Base-by-base conservation (phyloP, 257 asterid species). In the Galeopsis tetrahit region DNA sequence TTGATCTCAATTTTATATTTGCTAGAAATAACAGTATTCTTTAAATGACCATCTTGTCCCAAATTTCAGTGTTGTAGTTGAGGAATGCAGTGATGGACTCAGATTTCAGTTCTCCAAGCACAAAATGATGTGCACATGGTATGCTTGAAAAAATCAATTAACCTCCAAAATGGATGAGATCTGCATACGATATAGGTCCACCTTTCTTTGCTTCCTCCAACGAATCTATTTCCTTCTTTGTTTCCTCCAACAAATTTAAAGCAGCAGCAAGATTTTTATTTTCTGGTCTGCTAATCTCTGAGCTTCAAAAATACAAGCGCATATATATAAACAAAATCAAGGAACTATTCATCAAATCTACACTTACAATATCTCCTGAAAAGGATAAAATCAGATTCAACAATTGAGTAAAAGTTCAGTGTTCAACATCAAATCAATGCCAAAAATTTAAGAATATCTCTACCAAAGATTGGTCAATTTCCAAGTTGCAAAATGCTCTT, bases 241-340 rank as follows among this genome's bases (percentile, higher is more conserved):
- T 82, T 69, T 84, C 93, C 81, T 95, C 99, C 75, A 95, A 74
- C 59, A 90, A 80, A 84, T 32, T 79, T 73, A 92, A 35, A 74
- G 93, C 97, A 51, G 83, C 84, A 40, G 82, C 84, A 44, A 88
- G 91, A 48, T 88, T 93, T 60, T 87, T 90, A 87, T 95, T 92
- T 87, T 92, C 99, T 73, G 97, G 92, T 77, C 99, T 80, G 86
- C 82, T 87, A 61, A 95, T 86, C 97, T 95, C 98, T 90, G 97
- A 86, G 92, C 99, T 95, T 95, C 93, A 88, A 72, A 84, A 77
- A 82, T 34, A 80, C 73, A 82, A 85, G 78, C 58, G 28, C 28
- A 21, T 21, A 62, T 8, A 73, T 33, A 64, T 59, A 63, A 77
- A 70, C 68, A 34, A 78, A 68, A 74, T 46, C 64, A 71, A 71